phyloP scores from a whole-genome alignment of 257 asterid genomes.

The Fraxinus anomala region DNA sequence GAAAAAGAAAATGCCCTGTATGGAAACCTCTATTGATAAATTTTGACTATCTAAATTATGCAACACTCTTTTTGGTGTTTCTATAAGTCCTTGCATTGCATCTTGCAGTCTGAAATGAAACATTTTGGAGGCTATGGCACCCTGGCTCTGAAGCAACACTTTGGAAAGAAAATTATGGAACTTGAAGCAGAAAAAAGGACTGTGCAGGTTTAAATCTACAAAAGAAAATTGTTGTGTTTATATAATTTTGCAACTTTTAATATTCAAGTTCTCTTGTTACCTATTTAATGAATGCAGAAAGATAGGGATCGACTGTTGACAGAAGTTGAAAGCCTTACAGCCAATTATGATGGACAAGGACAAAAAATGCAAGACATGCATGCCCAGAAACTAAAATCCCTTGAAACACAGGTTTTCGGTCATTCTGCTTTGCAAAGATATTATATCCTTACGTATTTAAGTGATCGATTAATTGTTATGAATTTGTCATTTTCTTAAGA shows the following conservation, averaged over 20 bases:
- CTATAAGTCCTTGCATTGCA: conserved; percentile 7
- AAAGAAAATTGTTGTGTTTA: conserved; percentile 16
- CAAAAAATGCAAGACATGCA: conserved; percentile 83
- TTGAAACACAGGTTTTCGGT: conserved; percentile 77
- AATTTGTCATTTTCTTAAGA: conserved; percentile 7
- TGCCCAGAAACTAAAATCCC: conserved; percentile 75
- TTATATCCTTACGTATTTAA: neutral
- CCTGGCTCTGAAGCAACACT: conserved; percentile 88
- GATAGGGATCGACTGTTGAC: conserved; percentile 83
- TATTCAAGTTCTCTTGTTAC: conserved; percentile 30
- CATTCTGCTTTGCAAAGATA: neutral
- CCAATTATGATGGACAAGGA: conserved; percentile 84
- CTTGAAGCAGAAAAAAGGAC: conserved; percentile 93
- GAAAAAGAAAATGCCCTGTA: neutral
- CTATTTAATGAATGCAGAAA: conserved; percentile 41
- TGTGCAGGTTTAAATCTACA: conserved; percentile 62
- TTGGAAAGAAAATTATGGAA: conserved; percentile 85
- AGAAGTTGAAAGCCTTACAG: conserved; percentile 87
- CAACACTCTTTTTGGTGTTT: neutral
- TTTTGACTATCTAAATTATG: conserved; percentile 1
- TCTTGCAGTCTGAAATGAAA: conserved; percentile 91
- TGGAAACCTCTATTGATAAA: neutral
- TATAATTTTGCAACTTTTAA: neutral
- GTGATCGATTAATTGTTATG: neutral
- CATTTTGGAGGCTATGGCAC: conserved; percentile 81